Evolutionary conservation across 192 early-diverging fungal genomes (phyloP).

Genomic region (Glomus cerebriforme): DNA sequence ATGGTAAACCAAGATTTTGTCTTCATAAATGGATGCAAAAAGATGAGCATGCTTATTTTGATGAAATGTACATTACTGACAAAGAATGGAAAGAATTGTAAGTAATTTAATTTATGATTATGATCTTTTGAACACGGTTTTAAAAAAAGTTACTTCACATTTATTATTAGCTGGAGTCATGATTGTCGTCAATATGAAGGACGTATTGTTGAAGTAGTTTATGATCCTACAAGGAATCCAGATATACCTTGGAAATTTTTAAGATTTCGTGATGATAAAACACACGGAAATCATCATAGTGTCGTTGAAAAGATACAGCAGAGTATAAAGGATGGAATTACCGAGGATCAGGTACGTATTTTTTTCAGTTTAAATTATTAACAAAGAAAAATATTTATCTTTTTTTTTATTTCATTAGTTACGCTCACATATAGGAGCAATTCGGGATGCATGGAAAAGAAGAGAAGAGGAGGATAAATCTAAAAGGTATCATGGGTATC

Average conservation of each 20-base stretch:
- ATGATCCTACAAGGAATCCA: conserved; percentile 50
- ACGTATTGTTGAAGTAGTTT: conserved; percentile 65
- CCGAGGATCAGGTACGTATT: conserved; percentile 53
- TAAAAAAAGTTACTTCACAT: neutral
- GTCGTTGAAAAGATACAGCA: conserved; percentile 61
- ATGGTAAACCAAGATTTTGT: conserved; percentile 45
- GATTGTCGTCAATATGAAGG: conserved; percentile 47
- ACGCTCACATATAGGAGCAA: too few species aligned
- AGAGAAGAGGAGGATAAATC: too few species aligned
- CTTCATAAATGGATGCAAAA: conserved; percentile 52
- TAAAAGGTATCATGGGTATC: too few species aligned
- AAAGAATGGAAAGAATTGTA: conserved; percentile 55
- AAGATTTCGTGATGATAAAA: conserved; percentile 82
- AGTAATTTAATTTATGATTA: neutral
- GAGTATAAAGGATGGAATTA: conserved; percentile 77
- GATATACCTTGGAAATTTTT: conserved; percentile 68
- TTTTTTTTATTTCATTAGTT: too few species aligned
- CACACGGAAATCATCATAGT: conserved; percentile 63
- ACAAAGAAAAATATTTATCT: too few species aligned
- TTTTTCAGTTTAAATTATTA: neutral
- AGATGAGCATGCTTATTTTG: conserved; percentile 46
- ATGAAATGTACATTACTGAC: conserved; percentile 54
- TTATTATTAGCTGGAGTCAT: conserved; percentile 31
- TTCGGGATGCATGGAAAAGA: too few species aligned
- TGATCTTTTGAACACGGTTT: neutral